Percentiles rank a stretch among this genome's conserved stretches.
Conservation (phyloP, 345 rosid genomes). For the Eucalyptus pauciflora region DNA sequence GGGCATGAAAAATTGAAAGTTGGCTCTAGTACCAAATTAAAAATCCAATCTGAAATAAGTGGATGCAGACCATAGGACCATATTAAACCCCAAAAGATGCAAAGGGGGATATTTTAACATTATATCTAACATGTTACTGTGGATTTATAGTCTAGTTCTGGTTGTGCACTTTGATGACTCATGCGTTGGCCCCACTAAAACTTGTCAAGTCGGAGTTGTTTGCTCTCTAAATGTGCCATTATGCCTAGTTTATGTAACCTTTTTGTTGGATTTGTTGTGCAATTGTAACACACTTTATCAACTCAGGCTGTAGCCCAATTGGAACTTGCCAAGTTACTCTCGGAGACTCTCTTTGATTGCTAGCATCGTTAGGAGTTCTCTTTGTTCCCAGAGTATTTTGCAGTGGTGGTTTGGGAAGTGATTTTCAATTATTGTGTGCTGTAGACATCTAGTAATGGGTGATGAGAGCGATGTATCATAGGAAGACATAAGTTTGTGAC, state of each 20-base stretch:
- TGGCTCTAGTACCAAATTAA: neutral
- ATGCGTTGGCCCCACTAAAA: neutral
- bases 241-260: neutral
- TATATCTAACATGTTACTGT: neutral
- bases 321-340: neutral
- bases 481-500: neutral
- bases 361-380: neutral
- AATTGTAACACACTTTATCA: neutral
- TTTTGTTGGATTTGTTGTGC: no score
- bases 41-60: neutral
- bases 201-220: neutral
- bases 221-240: neutral
- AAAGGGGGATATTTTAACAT: neutral
- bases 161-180: neutral
- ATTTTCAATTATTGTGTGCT: neutral
- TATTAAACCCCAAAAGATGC: neutral
- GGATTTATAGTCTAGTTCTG: neutral
- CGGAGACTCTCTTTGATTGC: neutral
- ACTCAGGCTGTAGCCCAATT: neutral
- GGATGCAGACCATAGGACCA: neutral
- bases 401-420: neutral
- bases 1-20: neutral
- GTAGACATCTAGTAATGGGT: neutral
- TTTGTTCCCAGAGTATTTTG: neutral
- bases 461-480: neutral